These are phyloP conservation scores for Triticum turgidum DNA, from an alignment of 176 grass and related monocot species.

Conservation along the genomic window DNA sequence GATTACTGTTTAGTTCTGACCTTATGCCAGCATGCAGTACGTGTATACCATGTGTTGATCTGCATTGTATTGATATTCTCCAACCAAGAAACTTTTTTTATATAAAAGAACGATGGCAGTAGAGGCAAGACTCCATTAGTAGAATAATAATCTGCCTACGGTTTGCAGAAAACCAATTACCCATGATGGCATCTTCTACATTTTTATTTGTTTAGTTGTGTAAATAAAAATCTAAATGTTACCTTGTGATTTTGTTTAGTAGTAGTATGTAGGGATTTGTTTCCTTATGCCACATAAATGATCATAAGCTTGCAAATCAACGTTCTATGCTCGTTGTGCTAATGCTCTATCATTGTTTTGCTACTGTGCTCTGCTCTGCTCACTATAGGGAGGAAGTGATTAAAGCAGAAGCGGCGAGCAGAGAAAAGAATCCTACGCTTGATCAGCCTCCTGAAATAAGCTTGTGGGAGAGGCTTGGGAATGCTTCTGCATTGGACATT, in stretches of 20 bases:
- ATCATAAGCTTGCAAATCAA: background rate
- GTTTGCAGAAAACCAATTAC: too few relatives aligned
- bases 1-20: too few relatives aligned
- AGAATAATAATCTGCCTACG: too few relatives aligned
- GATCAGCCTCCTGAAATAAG: slow-evolving; percentile 65
- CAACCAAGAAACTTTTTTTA: too few relatives aligned
- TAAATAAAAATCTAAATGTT: too few relatives aligned
- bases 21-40: too few relatives aligned
- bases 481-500: slow-evolving; percentile 60
- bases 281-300: background rate
- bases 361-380: slow-evolving; percentile 20
- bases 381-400: slow-evolving; percentile 33
- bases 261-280: background rate
- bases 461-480: slow-evolving; percentile 91
- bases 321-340: slow-evolving; percentile 1
- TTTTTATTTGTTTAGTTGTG: too few relatives aligned
- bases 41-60: too few relatives aligned
- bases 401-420: slow-evolving; percentile 25
- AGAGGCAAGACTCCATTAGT: too few relatives aligned
- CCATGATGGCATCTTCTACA: too few relatives aligned
- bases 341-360: slow-evolving; percentile 38
- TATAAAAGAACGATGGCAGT: too few relatives aligned
- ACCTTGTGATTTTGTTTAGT: background rate
- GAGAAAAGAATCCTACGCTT: slow-evolving; percentile 32
- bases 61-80: too few relatives aligned